Conservation (phyloP, 805 yeast species). For the Saccharomyces mikatae region DNA sequence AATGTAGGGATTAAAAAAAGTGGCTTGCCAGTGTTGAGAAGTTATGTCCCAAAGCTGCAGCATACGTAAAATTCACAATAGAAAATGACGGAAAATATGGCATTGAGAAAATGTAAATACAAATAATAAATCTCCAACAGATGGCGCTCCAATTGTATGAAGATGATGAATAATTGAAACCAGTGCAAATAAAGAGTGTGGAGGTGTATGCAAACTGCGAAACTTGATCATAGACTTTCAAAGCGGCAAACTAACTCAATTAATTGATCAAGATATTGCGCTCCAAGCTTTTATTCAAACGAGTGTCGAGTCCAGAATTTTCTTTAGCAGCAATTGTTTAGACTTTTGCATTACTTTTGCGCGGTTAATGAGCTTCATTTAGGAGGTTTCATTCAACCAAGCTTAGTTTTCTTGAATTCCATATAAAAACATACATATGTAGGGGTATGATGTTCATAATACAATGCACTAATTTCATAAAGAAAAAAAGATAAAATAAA, state of each 20-base stretch:
- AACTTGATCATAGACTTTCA: slow-evolving; percentile 24
- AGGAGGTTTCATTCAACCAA: background rate
- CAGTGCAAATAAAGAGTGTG: slow-evolving; percentile 14
- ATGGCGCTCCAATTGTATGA: slow-evolving; percentile 27
- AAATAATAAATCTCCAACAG: slow-evolving; percentile 27
- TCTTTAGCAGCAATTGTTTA: background rate
- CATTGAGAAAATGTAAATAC: background rate
- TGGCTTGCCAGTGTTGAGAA: slow-evolving; percentile 13
- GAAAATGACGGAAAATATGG: background rate
- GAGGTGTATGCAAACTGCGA: slow-evolving; percentile 20
- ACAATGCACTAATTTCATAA: background rate
- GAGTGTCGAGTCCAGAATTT: background rate
- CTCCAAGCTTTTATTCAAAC: background rate
- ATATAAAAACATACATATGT: background rate
- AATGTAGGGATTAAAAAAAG: slow-evolving; percentile 14
- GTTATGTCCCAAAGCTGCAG: slow-evolving; percentile 13
- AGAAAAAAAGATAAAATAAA: background rate
- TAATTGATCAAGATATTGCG: background rate
- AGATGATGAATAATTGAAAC: slow-evolving; percentile 22
- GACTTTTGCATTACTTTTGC: background rate
- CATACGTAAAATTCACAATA: slow-evolving; percentile 10
- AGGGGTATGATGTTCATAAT: background rate
- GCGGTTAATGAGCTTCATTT: background rate
- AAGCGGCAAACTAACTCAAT: background rate
- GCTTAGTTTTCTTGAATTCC: background rate